Evolutionary conservation across 805 yeast species (phyloP).

Genomic region (Candida broadrunensis): DNA sequence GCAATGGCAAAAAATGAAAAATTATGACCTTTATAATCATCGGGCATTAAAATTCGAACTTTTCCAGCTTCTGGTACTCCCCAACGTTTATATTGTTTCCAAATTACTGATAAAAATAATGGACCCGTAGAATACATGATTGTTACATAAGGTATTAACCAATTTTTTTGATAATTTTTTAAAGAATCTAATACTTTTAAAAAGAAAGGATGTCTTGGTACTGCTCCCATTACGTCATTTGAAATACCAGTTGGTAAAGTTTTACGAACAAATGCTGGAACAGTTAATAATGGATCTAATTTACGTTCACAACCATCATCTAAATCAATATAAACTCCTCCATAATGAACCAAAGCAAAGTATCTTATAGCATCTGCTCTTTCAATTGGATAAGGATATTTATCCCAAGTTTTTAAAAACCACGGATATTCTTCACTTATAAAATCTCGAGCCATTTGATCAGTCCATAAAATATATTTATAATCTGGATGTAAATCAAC

Average conservation of each 20-base stretch:
- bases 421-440: conserved; percentile 79
- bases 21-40: conserved; percentile 61
- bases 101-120: conserved; percentile 75
- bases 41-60: conserved; percentile 68
- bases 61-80: conserved; percentile 63
- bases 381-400: conserved; percentile 76
- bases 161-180: conserved; percentile 57
- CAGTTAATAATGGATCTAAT: conserved; percentile 76
- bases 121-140: conserved; percentile 96
- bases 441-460: conserved; percentile 74
- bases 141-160: conserved; percentile 85
- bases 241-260: conserved; percentile 90
- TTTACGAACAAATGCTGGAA: conserved; percentile 83
- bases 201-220: conserved; percentile 85
- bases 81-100: conserved; percentile 86
- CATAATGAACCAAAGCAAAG: conserved; percentile 77
- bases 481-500: conserved; percentile 82
- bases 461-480: conserved; percentile 89
- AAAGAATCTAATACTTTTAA: conserved; percentile 64
- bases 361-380: conserved; percentile 91
- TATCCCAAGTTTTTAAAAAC: conserved; percentile 78
- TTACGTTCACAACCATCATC: conserved; percentile 84
- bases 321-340: conserved; percentile 87
- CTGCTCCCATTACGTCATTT: conserved; percentile 89
- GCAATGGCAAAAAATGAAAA: conserved; percentile 70